A percentile compares a stretch with the other conserved stretches of the same genome.
Conservation (phyloP, 306 rosid species). For the Vicia faba region DNA sequence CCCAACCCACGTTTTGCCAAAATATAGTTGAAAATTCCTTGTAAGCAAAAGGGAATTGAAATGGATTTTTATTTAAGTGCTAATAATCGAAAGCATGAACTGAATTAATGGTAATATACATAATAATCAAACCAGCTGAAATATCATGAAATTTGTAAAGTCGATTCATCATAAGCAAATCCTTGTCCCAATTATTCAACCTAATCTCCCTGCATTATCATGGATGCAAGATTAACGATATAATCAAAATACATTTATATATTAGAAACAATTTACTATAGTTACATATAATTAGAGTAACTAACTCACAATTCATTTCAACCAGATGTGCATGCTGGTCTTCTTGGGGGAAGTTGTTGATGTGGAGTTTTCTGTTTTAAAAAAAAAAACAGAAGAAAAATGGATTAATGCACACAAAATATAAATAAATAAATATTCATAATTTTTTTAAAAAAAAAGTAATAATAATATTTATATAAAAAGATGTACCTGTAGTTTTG, state of each 20-base stretch:
- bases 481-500: constrained; percentile 68
- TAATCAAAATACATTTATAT: background rate
- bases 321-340: constrained; percentile 83
- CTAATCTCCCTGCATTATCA: constrained; percentile 49
- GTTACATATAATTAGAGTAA: background rate
- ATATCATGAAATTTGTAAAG: constrained; percentile 31
- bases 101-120: constrained; percentile 29
- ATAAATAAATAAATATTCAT: background rate
- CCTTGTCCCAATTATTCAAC: constrained; percentile 25
- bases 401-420: background rate
- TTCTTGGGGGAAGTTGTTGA: constrained; percentile 88
- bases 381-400: no score
- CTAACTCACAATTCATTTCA: constrained; percentile 56
- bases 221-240: background rate
- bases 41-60: constrained; percentile 5
- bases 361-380: constrained; percentile 78
- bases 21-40: background rate
- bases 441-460: background rate
- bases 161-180: constrained; percentile 26
- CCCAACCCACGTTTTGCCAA: no score
- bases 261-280: background rate
- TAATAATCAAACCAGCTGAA: constrained; percentile 7
- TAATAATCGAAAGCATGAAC: constrained; percentile 32
- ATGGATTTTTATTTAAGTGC: constrained; percentile 36
- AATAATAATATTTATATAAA: background rate